Percentiles rank a stretch among this genome's conserved stretches.
Evolutionary conservation across 2,329 filamentous ascomycete genomes (phyloP).

Genomic region (Spiromastix sp.): DNA sequence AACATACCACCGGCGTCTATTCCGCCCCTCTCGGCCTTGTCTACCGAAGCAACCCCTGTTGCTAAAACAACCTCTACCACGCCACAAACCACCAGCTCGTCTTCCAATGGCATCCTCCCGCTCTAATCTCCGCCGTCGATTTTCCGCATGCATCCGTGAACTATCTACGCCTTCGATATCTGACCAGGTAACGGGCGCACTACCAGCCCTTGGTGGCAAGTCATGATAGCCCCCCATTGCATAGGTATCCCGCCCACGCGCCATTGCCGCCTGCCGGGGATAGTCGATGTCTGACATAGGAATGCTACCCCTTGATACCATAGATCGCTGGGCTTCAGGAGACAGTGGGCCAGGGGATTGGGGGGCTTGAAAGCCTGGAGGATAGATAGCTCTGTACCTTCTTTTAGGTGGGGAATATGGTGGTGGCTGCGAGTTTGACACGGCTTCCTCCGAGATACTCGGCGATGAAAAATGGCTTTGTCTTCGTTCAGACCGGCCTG

Average conservation of each 20-base stretch:
- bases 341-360: conserved; percentile 53
- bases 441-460: background rate
- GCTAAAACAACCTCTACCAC: conserved; percentile 54
- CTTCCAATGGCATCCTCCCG: conserved; percentile 54
- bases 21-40: conserved; percentile 52
- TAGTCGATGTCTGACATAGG: conserved; percentile 50
- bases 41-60: conserved; percentile 56
- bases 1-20: conserved; percentile 51
- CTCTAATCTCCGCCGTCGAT: conserved; percentile 48
- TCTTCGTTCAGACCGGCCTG: too few relatives aligned
- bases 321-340: conserved; percentile 50
- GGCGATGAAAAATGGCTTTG: too few relatives aligned
- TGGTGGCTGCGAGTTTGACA: conserved; percentile 38
- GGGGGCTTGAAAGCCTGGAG: conserved; percentile 43
- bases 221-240: background rate
- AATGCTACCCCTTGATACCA: conserved; percentile 53
- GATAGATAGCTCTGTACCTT: conserved; percentile 48
- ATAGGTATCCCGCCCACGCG: too few relatives aligned
- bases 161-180: conserved; percentile 15
- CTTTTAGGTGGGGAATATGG: conserved; percentile 39
- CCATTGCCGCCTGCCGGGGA: conserved; percentile 29
- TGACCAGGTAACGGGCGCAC: background rate
- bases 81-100: conserved; percentile 52
- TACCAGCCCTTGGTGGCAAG: background rate
- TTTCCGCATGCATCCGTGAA: conserved; percentile 33